phyloP scores from a whole-genome alignment of 768 basidiomycete genomes.

The Suillus subalutaceus region DNA sequence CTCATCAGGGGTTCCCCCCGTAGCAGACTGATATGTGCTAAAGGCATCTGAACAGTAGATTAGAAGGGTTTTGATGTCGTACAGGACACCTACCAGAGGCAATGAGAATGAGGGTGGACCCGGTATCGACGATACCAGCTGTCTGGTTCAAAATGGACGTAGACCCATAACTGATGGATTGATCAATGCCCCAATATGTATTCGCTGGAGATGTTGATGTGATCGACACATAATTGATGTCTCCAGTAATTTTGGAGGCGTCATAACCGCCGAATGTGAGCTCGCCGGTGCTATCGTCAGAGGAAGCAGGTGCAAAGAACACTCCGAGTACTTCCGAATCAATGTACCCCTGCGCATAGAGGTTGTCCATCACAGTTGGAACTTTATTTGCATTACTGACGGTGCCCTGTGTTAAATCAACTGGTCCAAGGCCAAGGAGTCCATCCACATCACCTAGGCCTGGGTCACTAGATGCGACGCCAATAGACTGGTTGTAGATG shows the following conservation, averaged over 20 bases:
- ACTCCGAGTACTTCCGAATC: no score
- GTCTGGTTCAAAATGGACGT: constrained; percentile 25
- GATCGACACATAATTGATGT: no score
- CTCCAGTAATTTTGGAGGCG: no score
- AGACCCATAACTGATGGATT: constrained; percentile 31
- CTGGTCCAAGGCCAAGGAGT: constrained; percentile 32
- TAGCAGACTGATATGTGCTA: constrained; percentile 12
- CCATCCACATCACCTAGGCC: neutral
- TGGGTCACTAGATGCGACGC: constrained; percentile 24
- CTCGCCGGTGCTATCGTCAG: no score
- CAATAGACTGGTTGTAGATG: constrained; percentile 33
- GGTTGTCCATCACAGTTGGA: no score
- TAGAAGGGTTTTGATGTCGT: neutral
- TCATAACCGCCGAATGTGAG: no score
- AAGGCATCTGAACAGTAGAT: constrained; percentile 15
- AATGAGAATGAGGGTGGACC: constrained; percentile 34
- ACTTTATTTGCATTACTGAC: constrained; percentile 2
- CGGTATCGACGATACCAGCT: constrained; percentile 40
- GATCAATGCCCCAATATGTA: constrained; percentile 38
- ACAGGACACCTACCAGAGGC: constrained; percentile 11
- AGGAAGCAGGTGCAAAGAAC: no score
- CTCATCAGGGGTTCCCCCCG: constrained; percentile 15
- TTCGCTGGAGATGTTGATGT: neutral
- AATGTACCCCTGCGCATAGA: no score
- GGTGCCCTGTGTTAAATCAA: constrained; percentile 32